Percentiles rank a stretch among this genome's conserved stretches.
phyloP scores from a whole-genome alignment of 345 rosid genomes.

The Mercurialis annua region DNA sequence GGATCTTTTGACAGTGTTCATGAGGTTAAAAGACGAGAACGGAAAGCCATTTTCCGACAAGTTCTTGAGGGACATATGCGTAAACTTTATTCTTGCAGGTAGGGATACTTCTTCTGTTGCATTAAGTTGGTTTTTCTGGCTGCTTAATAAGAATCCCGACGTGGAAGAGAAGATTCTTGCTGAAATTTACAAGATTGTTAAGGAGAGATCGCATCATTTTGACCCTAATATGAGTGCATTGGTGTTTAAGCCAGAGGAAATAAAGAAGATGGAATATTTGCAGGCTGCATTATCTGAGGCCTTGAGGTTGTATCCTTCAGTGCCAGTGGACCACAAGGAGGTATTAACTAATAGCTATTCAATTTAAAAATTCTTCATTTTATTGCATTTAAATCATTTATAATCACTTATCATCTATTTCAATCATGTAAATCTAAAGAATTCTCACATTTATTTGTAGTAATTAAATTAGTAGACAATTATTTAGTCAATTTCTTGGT shows the following conservation, averaged over 20 bases:
- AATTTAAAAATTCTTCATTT: too few species aligned
- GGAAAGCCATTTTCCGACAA: constrained; percentile 64
- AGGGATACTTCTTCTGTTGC: constrained; percentile 98
- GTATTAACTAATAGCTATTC: constrained; percentile 32
- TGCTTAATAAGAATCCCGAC: constrained; percentile 55
- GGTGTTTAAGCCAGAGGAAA: constrained; percentile 72
- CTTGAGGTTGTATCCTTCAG: constrained; percentile 90
- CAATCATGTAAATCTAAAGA: too few species aligned
- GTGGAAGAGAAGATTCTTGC: constrained; percentile 59
- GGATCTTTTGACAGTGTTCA: constrained; percentile 70
- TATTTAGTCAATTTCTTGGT: constrained; percentile 23
- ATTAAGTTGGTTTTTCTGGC: constrained; percentile 92
- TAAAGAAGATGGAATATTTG: constrained; percentile 91
- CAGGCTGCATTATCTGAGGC: constrained; percentile 95
- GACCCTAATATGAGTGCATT: constrained; percentile 21
- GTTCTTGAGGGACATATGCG: constrained; percentile 86
- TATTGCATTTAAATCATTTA: too few species aligned
- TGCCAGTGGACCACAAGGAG: constrained; percentile 96
- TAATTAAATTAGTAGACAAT: too few species aligned
- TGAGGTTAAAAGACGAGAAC: constrained; percentile 52
- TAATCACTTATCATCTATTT: too few species aligned
- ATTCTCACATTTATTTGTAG: too few species aligned
- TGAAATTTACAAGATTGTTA: constrained; percentile 54
- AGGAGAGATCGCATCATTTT: constrained; percentile 33
- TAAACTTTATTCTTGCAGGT: constrained; percentile 92